phyloP scores from a whole-genome alignment of 306 rosid species.

The Senna tora region DNA sequence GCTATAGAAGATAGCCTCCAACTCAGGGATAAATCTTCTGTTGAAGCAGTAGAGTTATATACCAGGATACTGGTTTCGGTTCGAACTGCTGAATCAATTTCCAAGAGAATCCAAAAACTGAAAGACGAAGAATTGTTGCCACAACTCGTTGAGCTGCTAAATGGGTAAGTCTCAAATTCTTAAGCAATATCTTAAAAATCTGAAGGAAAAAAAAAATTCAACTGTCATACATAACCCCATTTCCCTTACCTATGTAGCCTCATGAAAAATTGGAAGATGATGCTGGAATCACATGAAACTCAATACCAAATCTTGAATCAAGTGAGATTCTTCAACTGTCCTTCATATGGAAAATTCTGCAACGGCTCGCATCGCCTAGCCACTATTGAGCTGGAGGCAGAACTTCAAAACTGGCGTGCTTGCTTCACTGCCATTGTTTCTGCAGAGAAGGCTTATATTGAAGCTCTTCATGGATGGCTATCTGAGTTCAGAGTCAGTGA shows the following conservation, averaged over 20 bases:
- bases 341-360: constrained; percentile 9
- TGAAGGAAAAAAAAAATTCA: neutral
- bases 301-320: constrained; percentile 30
- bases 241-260: constrained; percentile 9
- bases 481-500: constrained; percentile 10
- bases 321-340: constrained; percentile 1
- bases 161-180: constrained; percentile 6
- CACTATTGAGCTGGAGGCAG: constrained; percentile 21
- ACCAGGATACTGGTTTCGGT: constrained; percentile 4
- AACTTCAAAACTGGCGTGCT: constrained; percentile 13
- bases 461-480: constrained; percentile 27
- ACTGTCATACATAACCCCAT: neutral
- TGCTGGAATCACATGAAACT: constrained; percentile 26
- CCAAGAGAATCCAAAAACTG: constrained; percentile 19
- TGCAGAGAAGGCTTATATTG: constrained; percentile 25
- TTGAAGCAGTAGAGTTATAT: neutral
- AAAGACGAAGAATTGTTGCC: constrained; percentile 23
- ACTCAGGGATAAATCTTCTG: neutral
- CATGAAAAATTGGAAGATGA: constrained; percentile 6
- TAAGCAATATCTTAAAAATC: neutral
- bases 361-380: constrained; percentile 19
- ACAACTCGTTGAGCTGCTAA: constrained; percentile 10
- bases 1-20: neutral
- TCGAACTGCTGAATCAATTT: constrained; percentile 19
- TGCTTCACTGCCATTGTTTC: constrained; percentile 23